phyloP scores from a whole-genome alignment of 352 stramenopile species.

The Globisporangium heterothallicum region DNA sequence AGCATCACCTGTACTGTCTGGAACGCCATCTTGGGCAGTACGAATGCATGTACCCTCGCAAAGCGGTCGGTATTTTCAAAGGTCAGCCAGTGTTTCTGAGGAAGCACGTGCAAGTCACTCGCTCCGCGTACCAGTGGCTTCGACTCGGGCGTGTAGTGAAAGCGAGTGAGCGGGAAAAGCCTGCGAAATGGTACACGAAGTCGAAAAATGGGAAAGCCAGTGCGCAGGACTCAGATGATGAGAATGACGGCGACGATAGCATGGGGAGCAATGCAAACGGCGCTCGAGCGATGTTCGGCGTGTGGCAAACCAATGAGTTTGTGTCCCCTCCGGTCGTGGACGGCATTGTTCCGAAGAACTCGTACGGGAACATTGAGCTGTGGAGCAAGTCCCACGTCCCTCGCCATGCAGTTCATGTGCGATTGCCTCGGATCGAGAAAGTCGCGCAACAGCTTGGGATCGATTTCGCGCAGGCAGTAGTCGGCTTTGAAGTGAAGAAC shows the following conservation, averaged over 20 bases:
- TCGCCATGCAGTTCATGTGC: constrained; percentile 48
- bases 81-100: constrained; percentile 67
- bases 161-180: constrained; percentile 40
- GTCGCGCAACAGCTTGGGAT: constrained; percentile 66
- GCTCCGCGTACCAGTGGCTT: constrained; percentile 66
- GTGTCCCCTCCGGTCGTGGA: constrained; percentile 45
- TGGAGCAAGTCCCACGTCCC: constrained; percentile 75
- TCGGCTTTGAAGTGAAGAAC: constrained; percentile 73
- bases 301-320: constrained; percentile 72
- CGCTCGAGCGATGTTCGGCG: constrained; percentile 43
- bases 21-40: constrained; percentile 58
- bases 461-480: constrained; percentile 73
- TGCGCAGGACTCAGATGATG: constrained; percentile 15
- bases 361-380: constrained; percentile 85
- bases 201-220: background rate
- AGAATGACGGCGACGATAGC: constrained; percentile 2
- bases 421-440: constrained; percentile 51
- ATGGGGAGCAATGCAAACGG: background rate
- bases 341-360: constrained; percentile 72
- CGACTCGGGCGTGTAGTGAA: constrained; percentile 58
- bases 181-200: constrained; percentile 42
- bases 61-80: constrained; percentile 71
- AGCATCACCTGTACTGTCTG: constrained; percentile 76
- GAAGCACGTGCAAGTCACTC: constrained; percentile 45
- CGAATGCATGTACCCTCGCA: constrained; percentile 69